Evolutionary conservation across 768 basidiomycete species (phyloP), one percentile per base, ranked within the genome.

Genomic region (Hebeloma cylindrosporum): DNA sequence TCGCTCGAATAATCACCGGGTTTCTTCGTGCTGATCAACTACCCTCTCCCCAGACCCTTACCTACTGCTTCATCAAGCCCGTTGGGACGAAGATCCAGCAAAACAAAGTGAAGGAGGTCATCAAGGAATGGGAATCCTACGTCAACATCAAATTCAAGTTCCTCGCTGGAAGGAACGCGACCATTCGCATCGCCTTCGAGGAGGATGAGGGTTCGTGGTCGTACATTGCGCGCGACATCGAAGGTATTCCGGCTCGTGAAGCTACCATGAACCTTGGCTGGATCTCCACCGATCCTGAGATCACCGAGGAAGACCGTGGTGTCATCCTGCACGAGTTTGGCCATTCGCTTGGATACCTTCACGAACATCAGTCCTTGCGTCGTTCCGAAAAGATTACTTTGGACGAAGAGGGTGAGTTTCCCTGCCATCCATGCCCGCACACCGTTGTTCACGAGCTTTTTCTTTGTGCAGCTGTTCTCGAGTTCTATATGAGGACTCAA

Each of bases 281-380:
- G 50, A 31, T 52, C 14, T 17, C 18, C 17, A 36, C 17, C 9
- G 35, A 45, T 14, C 7, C 38, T 4, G 31, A 27, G 2, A 32
- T 39, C 13, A 43, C 13, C 9, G 46, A 51, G 3, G 35, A 28
- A 4, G 52, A 54, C 16, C 17, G 29, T 10, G 53, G 51, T 11
- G 47, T 48, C 2, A 55, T 55, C 29, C 39, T 55, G 14, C 50
- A 55, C 21, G 50, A 55, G 27, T 55, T 55, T 43, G 53, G 53
- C 1, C 53, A 55, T 36, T 22, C 44, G 2, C 22, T 55, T 13
- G 53, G 53, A 14, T 37, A 42, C 31, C 18, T 52, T 23, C 50
- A 55, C 28, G 53, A 55, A 37, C 46, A 51, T 18, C 50, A 54
- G 46, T 47, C 41, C 21, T 42, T 43, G 22, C 14, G 18, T 28